Conservation (phyloP, 129 eudicot species). For the carrot (Daucus carota) region DNA sequence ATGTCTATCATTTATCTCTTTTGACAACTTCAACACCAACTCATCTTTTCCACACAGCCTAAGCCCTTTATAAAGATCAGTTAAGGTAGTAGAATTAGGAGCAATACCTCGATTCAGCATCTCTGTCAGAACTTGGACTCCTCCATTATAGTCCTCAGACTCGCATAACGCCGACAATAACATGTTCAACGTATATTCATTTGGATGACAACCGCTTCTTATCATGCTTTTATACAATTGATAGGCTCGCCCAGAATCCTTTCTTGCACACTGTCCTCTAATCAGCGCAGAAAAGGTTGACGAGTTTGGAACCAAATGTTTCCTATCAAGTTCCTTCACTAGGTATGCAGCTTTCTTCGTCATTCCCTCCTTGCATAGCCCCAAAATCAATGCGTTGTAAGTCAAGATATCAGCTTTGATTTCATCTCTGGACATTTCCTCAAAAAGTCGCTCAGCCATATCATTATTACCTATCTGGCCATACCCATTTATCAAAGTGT, state of each 20-base stretch:
- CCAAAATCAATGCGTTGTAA: conserved; percentile 63
- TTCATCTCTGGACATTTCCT: conserved; percentile 58
- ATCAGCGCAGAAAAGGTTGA: conserved; percentile 81
- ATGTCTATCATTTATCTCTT: conserved; percentile 40
- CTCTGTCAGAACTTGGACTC: conserved; percentile 39
- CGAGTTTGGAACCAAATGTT: conserved; percentile 61
- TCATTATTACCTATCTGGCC: conserved; percentile 43
- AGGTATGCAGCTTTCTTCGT: conserved; percentile 75
- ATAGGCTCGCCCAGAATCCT: conserved; percentile 60
- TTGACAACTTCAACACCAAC: conserved; percentile 31
- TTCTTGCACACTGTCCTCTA: conserved; percentile 60
- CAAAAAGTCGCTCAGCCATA: conserved; percentile 49
- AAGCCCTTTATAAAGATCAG: conserved; percentile 47
- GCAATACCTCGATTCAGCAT: conserved; percentile 46
- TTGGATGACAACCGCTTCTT: conserved; percentile 64
- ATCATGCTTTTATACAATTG: conserved; percentile 69
- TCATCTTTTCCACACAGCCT: conserved; percentile 41
- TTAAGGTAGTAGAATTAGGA: conserved; percentile 44
- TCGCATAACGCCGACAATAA: conserved; percentile 43
- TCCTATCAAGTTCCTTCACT: conserved; percentile 73
- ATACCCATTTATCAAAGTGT: conserved; percentile 56
- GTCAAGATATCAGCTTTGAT: conserved; percentile 60
- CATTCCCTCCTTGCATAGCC: conserved; percentile 66
- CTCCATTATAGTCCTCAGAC: conserved; percentile 70
- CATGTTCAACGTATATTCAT: conserved; percentile 40